A percentile compares a stretch with the other conserved stretches of the same genome.
These are phyloP conservation scores for Ganoderma boninense DNA, from an alignment of 1,284 basidiomycete genomes.

Conservation along the genomic window DNA sequence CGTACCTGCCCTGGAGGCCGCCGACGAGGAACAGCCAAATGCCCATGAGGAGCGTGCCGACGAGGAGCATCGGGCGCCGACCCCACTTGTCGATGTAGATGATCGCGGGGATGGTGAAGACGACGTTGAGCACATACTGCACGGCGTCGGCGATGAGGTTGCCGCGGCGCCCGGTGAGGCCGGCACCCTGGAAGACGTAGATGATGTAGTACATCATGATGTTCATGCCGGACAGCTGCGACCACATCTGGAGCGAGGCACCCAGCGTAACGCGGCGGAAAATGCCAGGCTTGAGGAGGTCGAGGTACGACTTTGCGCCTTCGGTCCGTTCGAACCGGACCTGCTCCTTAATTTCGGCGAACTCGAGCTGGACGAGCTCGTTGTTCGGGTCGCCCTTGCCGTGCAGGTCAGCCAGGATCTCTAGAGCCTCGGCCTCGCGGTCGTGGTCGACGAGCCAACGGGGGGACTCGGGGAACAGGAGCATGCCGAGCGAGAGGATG, in stretches of 20 bases:
- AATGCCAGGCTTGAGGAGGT: slow-evolving; percentile 63
- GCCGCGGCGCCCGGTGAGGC: slow-evolving; percentile 71
- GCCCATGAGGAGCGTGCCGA: slow-evolving; percentile 73
- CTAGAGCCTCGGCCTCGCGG: slow-evolving; percentile 73
- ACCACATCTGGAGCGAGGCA: slow-evolving; percentile 55
- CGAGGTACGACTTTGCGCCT: slow-evolving; percentile 75
- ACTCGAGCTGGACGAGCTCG: slow-evolving; percentile 81
- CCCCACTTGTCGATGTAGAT: slow-evolving; percentile 83
- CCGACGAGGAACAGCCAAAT: slow-evolving; percentile 82
- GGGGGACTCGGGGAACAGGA: slow-evolving; percentile 68
- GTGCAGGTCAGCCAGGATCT: slow-evolving; percentile 83
- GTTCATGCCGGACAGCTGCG: slow-evolving; percentile 55
- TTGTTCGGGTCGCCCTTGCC: slow-evolving; percentile 71
- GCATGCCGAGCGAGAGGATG: slow-evolving; percentile 74
- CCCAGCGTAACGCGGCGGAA: slow-evolving; percentile 54
- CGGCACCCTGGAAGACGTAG: slow-evolving; percentile 81
- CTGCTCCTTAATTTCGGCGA: slow-evolving; percentile 80
- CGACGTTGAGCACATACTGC: slow-evolving; percentile 82
- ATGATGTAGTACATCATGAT: slow-evolving; percentile 85
- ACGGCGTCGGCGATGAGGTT: slow-evolving; percentile 82
- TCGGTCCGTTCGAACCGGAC: slow-evolving; percentile 74
- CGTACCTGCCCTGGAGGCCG: slow-evolving; percentile 73
- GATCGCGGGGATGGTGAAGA: slow-evolving; percentile 77
- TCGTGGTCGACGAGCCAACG: slow-evolving; percentile 74
- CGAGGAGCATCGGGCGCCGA: slow-evolving; percentile 77